Evolutionary conservation across 2,329 filamentous ascomycete species (phyloP).

Genomic region (Daldinia sp.): DNA sequence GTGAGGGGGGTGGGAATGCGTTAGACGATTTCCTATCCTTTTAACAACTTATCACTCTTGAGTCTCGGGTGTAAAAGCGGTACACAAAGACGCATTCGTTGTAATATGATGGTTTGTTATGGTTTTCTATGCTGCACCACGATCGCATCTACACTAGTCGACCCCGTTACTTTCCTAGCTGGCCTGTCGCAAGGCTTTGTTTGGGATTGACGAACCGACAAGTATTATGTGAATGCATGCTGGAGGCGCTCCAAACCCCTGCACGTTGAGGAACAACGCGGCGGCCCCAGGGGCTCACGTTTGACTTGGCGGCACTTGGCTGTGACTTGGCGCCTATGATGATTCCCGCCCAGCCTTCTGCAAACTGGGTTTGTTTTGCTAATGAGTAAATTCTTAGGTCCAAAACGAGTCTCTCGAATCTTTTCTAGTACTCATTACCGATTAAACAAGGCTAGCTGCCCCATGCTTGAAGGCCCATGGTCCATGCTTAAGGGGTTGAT

Average conservation of each 20-base stretch:
- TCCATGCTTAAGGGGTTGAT: constrained; percentile 34
- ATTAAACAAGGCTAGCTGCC: constrained; percentile 19
- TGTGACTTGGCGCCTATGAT: constrained; percentile 37
- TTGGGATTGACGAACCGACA: constrained; percentile 33
- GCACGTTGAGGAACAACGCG: constrained; percentile 41
- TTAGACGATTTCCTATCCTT: constrained; percentile 8
- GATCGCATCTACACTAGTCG: constrained; percentile 15
- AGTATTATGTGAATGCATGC: constrained; percentile 24
- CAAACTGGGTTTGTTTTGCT: constrained; percentile 28
- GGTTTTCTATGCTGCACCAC: constrained; percentile 1
- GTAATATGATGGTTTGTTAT: constrained; percentile 14
- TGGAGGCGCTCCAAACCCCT: constrained; percentile 30
- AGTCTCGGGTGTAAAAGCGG: background rate
- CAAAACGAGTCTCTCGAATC: constrained; percentile 33
- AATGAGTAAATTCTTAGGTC: constrained; percentile 25
- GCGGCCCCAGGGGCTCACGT: constrained; percentile 38
- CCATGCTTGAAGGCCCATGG: constrained; percentile 11
- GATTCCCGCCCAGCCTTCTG: constrained; percentile 21
- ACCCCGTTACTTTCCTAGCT: constrained; percentile 42
- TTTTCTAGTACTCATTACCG: constrained; percentile 25
- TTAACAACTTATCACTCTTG: background rate
- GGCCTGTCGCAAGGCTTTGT: constrained; percentile 40
- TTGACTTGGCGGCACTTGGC: constrained; percentile 40
- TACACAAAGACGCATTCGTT: background rate
- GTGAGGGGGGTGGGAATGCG: background rate